phyloP scores from a whole-genome alignment of 225 moss, liverwort and hornwort genomes.

The Sphagnum contortum region DNA sequence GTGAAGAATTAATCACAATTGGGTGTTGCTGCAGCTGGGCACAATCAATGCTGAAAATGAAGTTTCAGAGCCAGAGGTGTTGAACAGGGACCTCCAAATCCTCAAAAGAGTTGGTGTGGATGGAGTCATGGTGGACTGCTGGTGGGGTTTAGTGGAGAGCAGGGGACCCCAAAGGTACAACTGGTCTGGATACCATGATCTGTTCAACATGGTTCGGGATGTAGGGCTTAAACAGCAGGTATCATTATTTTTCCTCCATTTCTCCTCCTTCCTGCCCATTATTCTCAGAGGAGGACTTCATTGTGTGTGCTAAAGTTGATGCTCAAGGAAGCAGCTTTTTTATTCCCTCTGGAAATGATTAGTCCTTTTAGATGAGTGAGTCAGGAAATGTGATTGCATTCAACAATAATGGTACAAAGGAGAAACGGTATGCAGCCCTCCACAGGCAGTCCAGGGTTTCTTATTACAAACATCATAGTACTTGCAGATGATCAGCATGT shows the following conservation, averaged over 20 bases:
- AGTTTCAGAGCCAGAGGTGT: slow-evolving; percentile 35
- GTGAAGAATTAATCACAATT: no score
- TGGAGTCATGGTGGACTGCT: slow-evolving; percentile 73
- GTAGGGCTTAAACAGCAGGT: slow-evolving; percentile 62
- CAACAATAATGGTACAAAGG: no score
- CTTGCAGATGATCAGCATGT: background rate
- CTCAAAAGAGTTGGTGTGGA: slow-evolving; percentile 59
- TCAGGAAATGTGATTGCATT: no score
- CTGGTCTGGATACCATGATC: slow-evolving; percentile 47
- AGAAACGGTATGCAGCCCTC: background rate
- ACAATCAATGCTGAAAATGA: slow-evolving; percentile 44
- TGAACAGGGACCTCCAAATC: slow-evolving; percentile 41
- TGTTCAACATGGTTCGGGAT: slow-evolving; percentile 45
- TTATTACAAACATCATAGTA: background rate
- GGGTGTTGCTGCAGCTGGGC: slow-evolving; percentile 38
- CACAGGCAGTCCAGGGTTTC: slow-evolving; percentile 1
- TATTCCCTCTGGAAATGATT: no score
- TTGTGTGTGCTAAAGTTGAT: no score
- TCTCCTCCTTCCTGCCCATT: no score
- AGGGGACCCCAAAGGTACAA: slow-evolving; percentile 46
- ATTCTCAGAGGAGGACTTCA: no score
- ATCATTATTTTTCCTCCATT: slow-evolving; percentile 6
- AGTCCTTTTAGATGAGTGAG: no score
- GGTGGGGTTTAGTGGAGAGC: slow-evolving; percentile 75
- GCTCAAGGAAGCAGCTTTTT: no score